Evolutionary conservation across 2,329 filamentous ascomycete genomes (phyloP).

Genomic region (Davidsoniella australis): DNA sequence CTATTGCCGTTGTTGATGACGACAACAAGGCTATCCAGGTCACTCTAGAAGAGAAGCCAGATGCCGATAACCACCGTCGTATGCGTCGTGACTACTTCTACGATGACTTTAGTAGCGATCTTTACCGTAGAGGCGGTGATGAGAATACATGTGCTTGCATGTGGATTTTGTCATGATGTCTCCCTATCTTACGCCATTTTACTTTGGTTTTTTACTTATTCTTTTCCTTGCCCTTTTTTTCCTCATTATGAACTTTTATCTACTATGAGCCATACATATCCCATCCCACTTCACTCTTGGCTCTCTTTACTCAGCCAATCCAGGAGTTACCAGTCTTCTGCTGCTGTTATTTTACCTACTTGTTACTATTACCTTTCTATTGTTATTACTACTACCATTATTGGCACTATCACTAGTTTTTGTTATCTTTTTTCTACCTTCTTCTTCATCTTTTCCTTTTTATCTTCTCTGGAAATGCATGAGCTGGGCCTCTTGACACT

Average conservation of each 20-base stretch:
- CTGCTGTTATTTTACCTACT: neutral
- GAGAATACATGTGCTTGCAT: slow-evolving; percentile 7
- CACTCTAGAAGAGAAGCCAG: slow-evolving; percentile 25
- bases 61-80: neutral
- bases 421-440: neutral
- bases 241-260: neutral
- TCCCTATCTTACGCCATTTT: neutral
- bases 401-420: neutral
- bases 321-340: slow-evolving; percentile 12
- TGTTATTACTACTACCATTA: neutral
- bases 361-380: neutral
- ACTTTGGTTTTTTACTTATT: slow-evolving; percentile 1
- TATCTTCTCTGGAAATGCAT: neutral
- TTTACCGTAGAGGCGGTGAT: neutral
- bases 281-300: neutral
- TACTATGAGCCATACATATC: neutral
- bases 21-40: slow-evolving; percentile 27
- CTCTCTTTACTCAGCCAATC: neutral
- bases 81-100: neutral
- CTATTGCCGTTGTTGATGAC: slow-evolving; percentile 20
- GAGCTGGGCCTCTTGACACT: slow-evolving; percentile 2
- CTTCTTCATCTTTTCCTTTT: neutral
- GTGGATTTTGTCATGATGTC: slow-evolving; percentile 8
- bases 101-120: neutral
- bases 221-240: slow-evolving; percentile 1